These are phyloP conservation scores for Iberis pinnata DNA, from an alignment of 345 rosid genomes.

Conservation along the genomic window DNA sequence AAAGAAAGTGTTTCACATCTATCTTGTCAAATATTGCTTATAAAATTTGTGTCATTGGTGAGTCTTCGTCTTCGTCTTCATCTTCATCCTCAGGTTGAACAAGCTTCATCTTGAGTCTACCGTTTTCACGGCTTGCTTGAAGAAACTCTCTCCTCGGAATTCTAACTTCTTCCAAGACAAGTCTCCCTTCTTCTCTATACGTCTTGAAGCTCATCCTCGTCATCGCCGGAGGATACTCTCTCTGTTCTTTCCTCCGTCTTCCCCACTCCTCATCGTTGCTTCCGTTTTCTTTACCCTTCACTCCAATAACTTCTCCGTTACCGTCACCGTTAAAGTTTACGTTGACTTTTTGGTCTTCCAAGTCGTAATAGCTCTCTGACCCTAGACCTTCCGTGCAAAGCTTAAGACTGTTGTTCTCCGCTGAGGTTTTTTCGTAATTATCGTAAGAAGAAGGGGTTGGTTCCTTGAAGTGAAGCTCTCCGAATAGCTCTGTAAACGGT, in stretches of 20 bases:
- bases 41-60: no score
- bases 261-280: slow-evolving; percentile 29
- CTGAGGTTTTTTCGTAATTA: no score
- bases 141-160: slow-evolving; percentile 67
- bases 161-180: slow-evolving; percentile 68
- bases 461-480: slow-evolving; percentile 67
- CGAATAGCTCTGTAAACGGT: slow-evolving; percentile 59
- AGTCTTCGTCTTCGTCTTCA: slow-evolving; percentile 31
- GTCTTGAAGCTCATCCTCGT: slow-evolving; percentile 71
- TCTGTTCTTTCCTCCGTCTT: slow-evolving; percentile 28
- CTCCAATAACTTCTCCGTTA: slow-evolving; percentile 17
- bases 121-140: slow-evolving; percentile 70
- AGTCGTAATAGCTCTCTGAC: slow-evolving; percentile 68
- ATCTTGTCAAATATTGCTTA: no score
- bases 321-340: slow-evolving; percentile 2
- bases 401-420: slow-evolving; percentile 46
- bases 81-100: slow-evolving; percentile 51
- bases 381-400: slow-evolving; percentile 89
- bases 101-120: slow-evolving; percentile 64
- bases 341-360: slow-evolving; percentile 33
- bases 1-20: no score
- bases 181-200: slow-evolving; percentile 67
- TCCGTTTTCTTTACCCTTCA: not conserved
- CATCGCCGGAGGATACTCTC: slow-evolving; percentile 77
- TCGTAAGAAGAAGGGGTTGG: slow-evolving; percentile 25